Conservation (phyloP, 345 rosid species). For the Corchorus olitorius region DNA sequence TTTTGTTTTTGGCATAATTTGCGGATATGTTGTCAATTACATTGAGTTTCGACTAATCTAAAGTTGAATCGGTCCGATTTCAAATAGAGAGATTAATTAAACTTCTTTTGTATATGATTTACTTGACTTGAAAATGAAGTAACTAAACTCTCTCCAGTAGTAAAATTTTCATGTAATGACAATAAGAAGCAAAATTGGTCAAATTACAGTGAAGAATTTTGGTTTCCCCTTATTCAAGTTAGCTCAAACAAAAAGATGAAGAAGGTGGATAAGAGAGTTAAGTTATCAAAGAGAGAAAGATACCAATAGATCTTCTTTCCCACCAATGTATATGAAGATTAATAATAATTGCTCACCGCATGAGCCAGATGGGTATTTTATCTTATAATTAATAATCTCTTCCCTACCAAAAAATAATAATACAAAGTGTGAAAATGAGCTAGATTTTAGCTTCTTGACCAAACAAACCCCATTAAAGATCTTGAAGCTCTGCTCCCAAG, state of each 20-base stretch:
- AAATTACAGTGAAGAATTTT: not conserved
- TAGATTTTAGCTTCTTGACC: conserved; percentile 55
- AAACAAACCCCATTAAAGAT: conserved; percentile 42
- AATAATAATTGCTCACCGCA: conserved; percentile 3
- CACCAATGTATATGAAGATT: not conserved
- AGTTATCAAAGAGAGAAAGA: conserved; percentile 17
- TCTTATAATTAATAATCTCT: not conserved
- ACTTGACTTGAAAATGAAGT: too few species aligned
- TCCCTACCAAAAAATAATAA: not conserved
- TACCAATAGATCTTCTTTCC: not conserved
- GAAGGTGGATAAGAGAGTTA: conserved; percentile 23
- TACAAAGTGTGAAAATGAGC: conserved; percentile 31
- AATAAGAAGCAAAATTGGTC: too few species aligned
- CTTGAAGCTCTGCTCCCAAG: conserved; percentile 49
- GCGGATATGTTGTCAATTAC: too few species aligned
- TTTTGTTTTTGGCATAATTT: too few species aligned
- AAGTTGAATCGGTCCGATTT: too few species aligned
- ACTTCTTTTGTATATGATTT: too few species aligned
- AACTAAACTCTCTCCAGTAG: not conserved
- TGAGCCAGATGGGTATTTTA: conserved; percentile 21
- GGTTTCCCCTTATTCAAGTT: not conserved
- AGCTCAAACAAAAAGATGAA: not conserved
- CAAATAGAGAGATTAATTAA: too few species aligned
- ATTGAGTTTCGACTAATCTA: too few species aligned
- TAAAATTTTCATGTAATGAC: not conserved